phyloP scores from a whole-genome alignment of 768 basidiomycete genomes.

The Pseudohyphozyma bogoriensis region DNA sequence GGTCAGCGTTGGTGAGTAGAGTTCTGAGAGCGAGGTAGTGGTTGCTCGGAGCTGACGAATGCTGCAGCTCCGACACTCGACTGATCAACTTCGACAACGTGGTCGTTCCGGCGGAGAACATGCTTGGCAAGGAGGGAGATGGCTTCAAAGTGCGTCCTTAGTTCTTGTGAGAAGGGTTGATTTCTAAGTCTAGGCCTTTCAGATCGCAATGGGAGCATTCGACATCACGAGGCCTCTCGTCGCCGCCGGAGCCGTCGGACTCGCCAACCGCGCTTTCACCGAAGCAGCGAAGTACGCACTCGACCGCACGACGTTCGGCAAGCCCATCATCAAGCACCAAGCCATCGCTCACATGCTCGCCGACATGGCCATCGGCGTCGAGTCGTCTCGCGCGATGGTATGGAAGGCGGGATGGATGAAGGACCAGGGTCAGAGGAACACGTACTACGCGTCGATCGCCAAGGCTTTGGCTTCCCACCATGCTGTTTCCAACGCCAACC shows the following conservation, averaged over 20 bases:
- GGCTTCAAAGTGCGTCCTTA: slow-evolving; percentile 33
- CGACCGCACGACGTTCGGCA: slow-evolving; percentile 40
- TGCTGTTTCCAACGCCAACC: slow-evolving; percentile 40
- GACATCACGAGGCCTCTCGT: slow-evolving; percentile 42
- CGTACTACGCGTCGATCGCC: slow-evolving; percentile 41
- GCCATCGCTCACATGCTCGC: slow-evolving; percentile 41
- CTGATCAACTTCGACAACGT: slow-evolving; percentile 38
- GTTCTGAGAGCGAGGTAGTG: too few relatives aligned
- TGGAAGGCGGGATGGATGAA: slow-evolving; percentile 39
- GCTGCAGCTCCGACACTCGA: slow-evolving; percentile 40
- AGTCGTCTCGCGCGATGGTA: slow-evolving; percentile 29
- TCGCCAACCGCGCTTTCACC: slow-evolving; percentile 39
- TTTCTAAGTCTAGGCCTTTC: slow-evolving; percentile 24
- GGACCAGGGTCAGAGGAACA: slow-evolving; percentile 38
- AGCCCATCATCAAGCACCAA: slow-evolving; percentile 39
- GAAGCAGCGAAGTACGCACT: slow-evolving; percentile 42
- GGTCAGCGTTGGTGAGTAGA: slow-evolving; percentile 42
- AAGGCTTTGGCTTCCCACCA: slow-evolving; percentile 38
- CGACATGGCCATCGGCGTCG: slow-evolving; percentile 40
- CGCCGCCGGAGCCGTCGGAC: slow-evolving; percentile 39
- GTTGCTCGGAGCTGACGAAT: too few relatives aligned
- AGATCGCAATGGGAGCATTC: slow-evolving; percentile 40
- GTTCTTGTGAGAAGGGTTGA: too few relatives aligned
- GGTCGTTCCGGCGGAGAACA: slow-evolving; percentile 33
- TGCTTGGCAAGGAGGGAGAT: slow-evolving; percentile 38